These are phyloP conservation scores for Starmerella etchellsii DNA, from an alignment of 805 yeast species.

Conservation along the genomic window DNA sequence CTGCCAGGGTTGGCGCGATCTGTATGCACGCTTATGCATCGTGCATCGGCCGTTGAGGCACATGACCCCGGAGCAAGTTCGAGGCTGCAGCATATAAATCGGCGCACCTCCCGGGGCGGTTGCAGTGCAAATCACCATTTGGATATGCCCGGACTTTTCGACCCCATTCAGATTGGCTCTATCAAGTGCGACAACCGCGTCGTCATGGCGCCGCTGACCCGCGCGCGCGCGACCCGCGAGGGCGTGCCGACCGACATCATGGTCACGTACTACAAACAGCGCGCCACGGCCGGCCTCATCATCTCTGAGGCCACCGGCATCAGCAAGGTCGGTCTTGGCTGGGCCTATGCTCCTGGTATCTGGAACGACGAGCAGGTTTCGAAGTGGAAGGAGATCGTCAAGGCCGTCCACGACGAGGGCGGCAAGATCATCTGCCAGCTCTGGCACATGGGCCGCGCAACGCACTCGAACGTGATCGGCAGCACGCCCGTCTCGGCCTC, in stretches of 20 bases:
- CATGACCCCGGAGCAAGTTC: no score
- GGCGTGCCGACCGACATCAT: slow-evolving; percentile 37
- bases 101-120: no score
- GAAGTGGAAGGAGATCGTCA: slow-evolving; percentile 28
- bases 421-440: slow-evolving; percentile 15
- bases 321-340: slow-evolving; percentile 31
- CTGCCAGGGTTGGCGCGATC: no score
- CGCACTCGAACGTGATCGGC: slow-evolving; percentile 15
- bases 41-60: no score
- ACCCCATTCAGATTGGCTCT: slow-evolving; percentile 30
- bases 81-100: no score
- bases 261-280: slow-evolving; percentile 40
- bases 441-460: slow-evolving; percentile 19
- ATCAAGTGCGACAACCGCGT: slow-evolving; percentile 29
- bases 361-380: slow-evolving; percentile 24
- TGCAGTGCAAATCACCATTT: no score
- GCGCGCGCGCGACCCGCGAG: slow-evolving; percentile 28
- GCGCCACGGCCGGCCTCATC: slow-evolving; percentile 37
- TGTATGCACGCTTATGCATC: neutral
- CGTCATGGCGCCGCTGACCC: slow-evolving; percentile 39
- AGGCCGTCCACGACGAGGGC: slow-evolving; percentile 23
- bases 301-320: slow-evolving; percentile 47
- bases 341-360: slow-evolving; percentile 28
- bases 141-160: slow-evolving; percentile 23
- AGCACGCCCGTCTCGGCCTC: slow-evolving; percentile 8